Evolutionary conservation across 257 asterid genomes (phyloP), one percentile per base, ranked within the genome.

Genomic region (Solanum microdontum): DNA sequence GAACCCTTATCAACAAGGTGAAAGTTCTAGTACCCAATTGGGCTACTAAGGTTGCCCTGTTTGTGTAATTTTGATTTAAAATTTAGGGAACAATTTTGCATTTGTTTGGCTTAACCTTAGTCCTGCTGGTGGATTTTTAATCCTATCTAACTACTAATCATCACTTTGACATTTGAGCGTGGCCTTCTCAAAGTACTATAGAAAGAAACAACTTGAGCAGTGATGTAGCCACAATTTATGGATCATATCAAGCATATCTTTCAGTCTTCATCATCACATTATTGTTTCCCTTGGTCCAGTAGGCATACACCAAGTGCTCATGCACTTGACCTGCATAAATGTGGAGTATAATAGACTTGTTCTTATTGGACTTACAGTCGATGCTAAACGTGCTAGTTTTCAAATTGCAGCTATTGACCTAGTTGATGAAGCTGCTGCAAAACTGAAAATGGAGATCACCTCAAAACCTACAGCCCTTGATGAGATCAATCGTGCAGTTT

Each of bases 371-470:
- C 85, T 48, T 82, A 10, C 28, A 28, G 40, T 48, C 30, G 69
- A 37, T 82, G 40, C 84, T 80, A 45, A 84, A 75, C 51, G 75
- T 4, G 8, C 85, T 86, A 58, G 86, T 87, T 48, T 87, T 87
- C 86, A 33, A 55, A 89, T 83, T 90, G 90, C 97, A 96, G 99
- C 98, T 82, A 96, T 96, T 89, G 99, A 96, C 90, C 91, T 96
- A 62, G 99, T 96, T 21, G 99, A 96, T 84, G 99, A 96, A 92
- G 98, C 99, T 45, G 99, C 99, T 86, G 99, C 99, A 68, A 96
- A 95, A 88, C 89, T 96, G 92, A 96, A 96, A 92, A 96, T 96
- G 99, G 99, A 96, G 92, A 96, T 96, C 28, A 96, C 99, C 82
- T 96, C 98, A 77, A 96, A 96, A 88, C 99, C 99, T 72, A 96